Conservation (phyloP, 1,284 basidiomycete species). For the Pseudozyma tsukubaensis region DNA sequence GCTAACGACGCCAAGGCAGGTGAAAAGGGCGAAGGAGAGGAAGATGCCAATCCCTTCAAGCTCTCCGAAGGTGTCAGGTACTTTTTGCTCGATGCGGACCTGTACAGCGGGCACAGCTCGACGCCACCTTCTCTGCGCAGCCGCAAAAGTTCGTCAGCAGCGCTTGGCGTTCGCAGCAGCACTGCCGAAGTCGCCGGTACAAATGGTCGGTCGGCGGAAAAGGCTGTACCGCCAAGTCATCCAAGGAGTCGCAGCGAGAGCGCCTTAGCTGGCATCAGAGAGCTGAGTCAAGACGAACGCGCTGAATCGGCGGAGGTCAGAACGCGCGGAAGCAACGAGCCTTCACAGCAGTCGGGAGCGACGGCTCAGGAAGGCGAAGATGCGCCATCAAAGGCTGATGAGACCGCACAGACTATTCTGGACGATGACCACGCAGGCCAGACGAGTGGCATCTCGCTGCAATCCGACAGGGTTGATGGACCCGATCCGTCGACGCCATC, state of each 20-base stretch:
- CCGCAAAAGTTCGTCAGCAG: constrained; percentile 42
- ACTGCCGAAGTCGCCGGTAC: constrained; percentile 3
- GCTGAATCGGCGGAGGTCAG: background rate
- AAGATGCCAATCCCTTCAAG: constrained; percentile 70
- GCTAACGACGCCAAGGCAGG: constrained; percentile 12
- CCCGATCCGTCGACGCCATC: constrained; percentile 35
- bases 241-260: constrained; percentile 32
- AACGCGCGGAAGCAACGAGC: background rate
- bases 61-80: constrained; percentile 91
- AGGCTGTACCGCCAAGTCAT: constrained; percentile 11
- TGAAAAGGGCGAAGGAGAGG: constrained; percentile 7
- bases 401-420: background rate
- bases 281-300: background rate
- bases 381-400: background rate
- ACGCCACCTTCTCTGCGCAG: constrained; percentile 30
- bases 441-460: constrained; percentile 34
- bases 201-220: constrained; percentile 1
- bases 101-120: constrained; percentile 67
- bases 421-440: constrained; percentile 21
- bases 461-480: constrained; percentile 27
- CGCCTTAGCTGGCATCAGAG: constrained; percentile 7
- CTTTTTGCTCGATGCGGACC: constrained; percentile 91
- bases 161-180: constrained; percentile 1
- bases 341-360: background rate
- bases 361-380: background rate